Evolutionary conservation across 805 yeast genomes (phyloP).

Genomic region (Teunomyces funiuensis): DNA sequence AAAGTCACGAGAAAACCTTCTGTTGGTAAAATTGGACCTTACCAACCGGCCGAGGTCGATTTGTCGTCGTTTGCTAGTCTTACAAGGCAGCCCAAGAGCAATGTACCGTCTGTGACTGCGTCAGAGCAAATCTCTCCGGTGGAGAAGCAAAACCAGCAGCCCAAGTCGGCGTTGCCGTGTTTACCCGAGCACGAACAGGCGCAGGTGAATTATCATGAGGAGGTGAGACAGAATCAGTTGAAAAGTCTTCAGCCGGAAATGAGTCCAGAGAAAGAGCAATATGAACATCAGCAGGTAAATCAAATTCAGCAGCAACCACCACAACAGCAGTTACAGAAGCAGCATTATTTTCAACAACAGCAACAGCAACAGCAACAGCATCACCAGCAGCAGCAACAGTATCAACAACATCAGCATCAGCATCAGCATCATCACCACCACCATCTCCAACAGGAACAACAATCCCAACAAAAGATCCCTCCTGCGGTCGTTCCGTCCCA

Average conservation of each 20-base stretch:
- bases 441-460: not conserved
- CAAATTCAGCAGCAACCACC: not conserved
- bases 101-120: not conserved
- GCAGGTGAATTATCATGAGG: constrained; percentile 8
- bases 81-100: constrained; percentile 40
- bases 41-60: constrained; percentile 48
- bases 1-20: constrained; percentile 6
- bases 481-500: constrained; percentile 28
- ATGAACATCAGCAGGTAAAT: not conserved
- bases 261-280: too few species aligned
- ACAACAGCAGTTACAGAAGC: not conserved
- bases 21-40: constrained; percentile 25
- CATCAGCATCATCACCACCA: constrained; percentile 2
- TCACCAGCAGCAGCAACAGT: constrained; percentile 1
- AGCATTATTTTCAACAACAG: not conserved
- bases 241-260: not conserved
- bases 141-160: not conserved
- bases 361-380: not conserved
- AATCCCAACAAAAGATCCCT: constrained; percentile 12
- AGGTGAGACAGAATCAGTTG: constrained; percentile 6
- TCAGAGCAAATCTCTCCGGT: not conserved
- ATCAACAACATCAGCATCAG: constrained; percentile 1
- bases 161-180: constrained; percentile 8
- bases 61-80: constrained; percentile 44
- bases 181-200: constrained; percentile 5